Evolutionary conservation across 352 stramenopile species (phyloP).

Genomic region (Phytophthora pseudosyringae): DNA sequence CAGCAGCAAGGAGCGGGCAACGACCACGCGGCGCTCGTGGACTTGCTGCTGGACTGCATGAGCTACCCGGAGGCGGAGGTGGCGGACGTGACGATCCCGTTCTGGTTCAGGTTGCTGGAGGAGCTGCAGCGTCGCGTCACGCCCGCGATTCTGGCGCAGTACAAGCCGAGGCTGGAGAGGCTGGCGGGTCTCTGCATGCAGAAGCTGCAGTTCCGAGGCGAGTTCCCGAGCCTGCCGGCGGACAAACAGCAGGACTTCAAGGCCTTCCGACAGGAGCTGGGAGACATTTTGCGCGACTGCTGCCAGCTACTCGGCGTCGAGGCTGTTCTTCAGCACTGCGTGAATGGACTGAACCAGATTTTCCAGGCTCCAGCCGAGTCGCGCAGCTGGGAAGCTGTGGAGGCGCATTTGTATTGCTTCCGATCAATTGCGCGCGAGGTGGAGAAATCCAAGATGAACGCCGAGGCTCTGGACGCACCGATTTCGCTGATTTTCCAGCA

Average conservation of each 20-base stretch:
- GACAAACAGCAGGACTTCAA: conserved; percentile 89
- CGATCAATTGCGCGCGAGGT: conserved; percentile 85
- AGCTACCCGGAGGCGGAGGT: conserved; percentile 80
- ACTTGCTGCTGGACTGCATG: conserved; percentile 91
- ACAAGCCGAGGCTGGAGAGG: conserved; percentile 58
- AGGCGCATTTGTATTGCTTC: conserved; percentile 86
- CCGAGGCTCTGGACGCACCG: conserved; percentile 37
- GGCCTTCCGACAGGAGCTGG: conserved; percentile 75
- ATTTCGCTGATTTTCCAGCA: conserved; percentile 83
- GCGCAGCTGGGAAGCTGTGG: conserved; percentile 77
- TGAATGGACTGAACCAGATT: conserved; percentile 73
- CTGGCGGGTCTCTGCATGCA: conserved; percentile 80
- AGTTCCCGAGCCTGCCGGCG: conserved; percentile 61
- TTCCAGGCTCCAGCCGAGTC: conserved; percentile 55
- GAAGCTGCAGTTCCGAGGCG: conserved; percentile 79
- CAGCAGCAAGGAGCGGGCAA: conserved; percentile 36
- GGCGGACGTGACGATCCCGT: conserved; percentile 85
- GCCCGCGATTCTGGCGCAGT: conserved; percentile 45
- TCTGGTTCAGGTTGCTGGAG: conserved; percentile 78
- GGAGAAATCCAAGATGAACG: conserved; percentile 46
- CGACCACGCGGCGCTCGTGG: conserved; percentile 70
- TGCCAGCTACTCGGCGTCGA: conserved; percentile 77
- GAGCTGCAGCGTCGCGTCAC: conserved; percentile 42
- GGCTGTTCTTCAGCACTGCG: conserved; percentile 76
- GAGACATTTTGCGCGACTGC: conserved; percentile 84